A percentile compares a stretch with the other conserved stretches of the same genome.
These are phyloP conservation scores for Petrea volubilis DNA, from an alignment of 257 asterid genomes.

Conservation along the genomic window DNA sequence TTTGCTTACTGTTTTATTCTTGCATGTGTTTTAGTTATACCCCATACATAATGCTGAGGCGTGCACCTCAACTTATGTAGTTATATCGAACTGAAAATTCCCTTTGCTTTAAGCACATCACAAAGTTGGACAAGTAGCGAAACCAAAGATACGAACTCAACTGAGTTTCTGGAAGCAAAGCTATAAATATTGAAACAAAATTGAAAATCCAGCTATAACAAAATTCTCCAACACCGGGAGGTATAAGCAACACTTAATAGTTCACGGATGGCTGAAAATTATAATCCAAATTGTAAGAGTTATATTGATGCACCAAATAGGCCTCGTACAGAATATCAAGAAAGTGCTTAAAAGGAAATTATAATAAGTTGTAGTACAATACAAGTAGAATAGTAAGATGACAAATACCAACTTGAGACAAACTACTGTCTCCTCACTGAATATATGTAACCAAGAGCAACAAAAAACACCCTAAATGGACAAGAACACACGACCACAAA, in stretches of 20 bases:
- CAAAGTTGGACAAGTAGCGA: too few species aligned
- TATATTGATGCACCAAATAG: background rate
- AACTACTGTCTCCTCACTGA: conserved; percentile 1
- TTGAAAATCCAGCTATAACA: background rate
- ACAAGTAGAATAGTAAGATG: background rate
- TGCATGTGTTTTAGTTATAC: too few species aligned
- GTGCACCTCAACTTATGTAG: too few species aligned
- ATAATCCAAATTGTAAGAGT: background rate
- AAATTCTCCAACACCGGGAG: background rate
- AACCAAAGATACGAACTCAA: too few species aligned
- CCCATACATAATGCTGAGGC: too few species aligned
- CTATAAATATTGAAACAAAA: background rate
- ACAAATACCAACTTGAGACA: conserved; percentile 2
- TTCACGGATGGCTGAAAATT: background rate
- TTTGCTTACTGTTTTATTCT: too few species aligned
- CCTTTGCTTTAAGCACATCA: too few species aligned
- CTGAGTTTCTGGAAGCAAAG: too few species aligned
- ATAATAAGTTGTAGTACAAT: conserved; percentile 9
- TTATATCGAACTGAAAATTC: too few species aligned
- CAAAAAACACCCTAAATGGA: background rate
- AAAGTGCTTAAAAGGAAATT: background rate
- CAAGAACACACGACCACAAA: background rate
- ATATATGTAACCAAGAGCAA: background rate
- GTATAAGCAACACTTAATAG: too few species aligned
- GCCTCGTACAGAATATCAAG: background rate